Base-by-base conservation (phyloP, 208 protist genomes). In the Porcisia hertigi region DNA sequence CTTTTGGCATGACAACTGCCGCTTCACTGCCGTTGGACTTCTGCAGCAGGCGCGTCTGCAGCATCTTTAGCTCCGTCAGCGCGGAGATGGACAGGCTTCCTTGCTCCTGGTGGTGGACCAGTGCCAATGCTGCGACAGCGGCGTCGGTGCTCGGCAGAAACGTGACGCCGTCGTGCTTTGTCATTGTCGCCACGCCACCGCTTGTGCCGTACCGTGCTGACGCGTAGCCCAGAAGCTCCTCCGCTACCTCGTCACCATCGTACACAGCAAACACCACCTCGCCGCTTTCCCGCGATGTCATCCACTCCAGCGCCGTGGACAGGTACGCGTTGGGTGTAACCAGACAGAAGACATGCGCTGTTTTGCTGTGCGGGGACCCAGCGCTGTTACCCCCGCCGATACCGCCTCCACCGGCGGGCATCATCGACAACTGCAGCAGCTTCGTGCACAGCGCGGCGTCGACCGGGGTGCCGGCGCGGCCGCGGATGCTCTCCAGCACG, bases 361-460 rank as follows among this genome's bases (percentile, higher is more conserved):
- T 57, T 1, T 45, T 47, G 30, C 36, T 63, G 34, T 25, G 53
- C 12, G 62, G 20, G 64, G 7, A 3, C 18, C 34, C 67, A 65
- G 59, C 9, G 34, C 65, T 73, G 63, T 36, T 57, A 25, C 57
- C 58, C 16, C 23, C 69, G n/a, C 55, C 58, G 34, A n/a, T 52
- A n/a, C 36, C 73, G 36, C 30, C 67, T 5, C 45, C 72, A n/a
- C 58, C 75, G 39, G 75, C 47, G 16, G 82, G 74, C 73, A 88
- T 83, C 65, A 86, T 23, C 30, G 82, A 67, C 18, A 91, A 45
- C 36, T 84, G 76, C 47, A 95, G 83, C 49, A 86, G 73, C 63
- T 86, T 86, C 20, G 91, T 91, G 76, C 91, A 95, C 25, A 95
- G 82, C n/a, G 88, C 91, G 25, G 88, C 86, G 60, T 95, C 91